Evolutionary conservation across 768 basidiomycete genomes (phyloP), one percentile per base, ranked within the genome.

Genomic region (Leccinum truebloodii): DNA sequence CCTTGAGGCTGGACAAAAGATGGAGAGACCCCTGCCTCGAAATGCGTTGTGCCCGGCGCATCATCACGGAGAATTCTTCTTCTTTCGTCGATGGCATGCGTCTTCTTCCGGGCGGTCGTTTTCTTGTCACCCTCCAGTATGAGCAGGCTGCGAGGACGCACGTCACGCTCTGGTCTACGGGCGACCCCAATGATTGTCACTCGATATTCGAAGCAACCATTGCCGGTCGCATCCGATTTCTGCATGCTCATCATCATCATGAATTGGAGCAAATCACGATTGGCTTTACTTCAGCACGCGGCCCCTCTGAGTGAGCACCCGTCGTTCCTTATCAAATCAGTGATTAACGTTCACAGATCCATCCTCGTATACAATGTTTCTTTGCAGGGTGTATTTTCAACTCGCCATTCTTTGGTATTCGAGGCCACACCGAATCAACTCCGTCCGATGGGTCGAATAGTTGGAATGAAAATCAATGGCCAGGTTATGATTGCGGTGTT

Each of bases 1-100:
- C 83, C 10, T 68, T 86, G 59, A 79, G 74, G 34, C 72, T 87
- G 20, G 81, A 86, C 51, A 72, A 67, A 50, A 84, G 81, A 59
- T 87, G 85, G 85, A 69, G 72, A 46, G 70, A 73, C 44, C 68
- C 72, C 16, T 68, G 63, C 32, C 70, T 79, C 4, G 68, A 63
- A 26, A 74, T 83, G 54, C 73, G 71, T 49, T 64, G 72, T 57
- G 68, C 79, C 30, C 74, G 68, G 34, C 73, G 75, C 41, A 74
- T 86, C 54, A 68, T 71, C 55, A 46, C 66, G 6, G 63, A 65
- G 24, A 69, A 75, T 50, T 72, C 73, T 18, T 72, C 73, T 18
- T 76, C 74, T 34, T 75, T 79, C 20, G 77, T 82, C 48, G 74
- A 76, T 30, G 75, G 78, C 52, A 79, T 85, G 72, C 78, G 79